Conservation (phyloP, 768 basidiomycete species). For the Serpula lacrymans region DNA sequence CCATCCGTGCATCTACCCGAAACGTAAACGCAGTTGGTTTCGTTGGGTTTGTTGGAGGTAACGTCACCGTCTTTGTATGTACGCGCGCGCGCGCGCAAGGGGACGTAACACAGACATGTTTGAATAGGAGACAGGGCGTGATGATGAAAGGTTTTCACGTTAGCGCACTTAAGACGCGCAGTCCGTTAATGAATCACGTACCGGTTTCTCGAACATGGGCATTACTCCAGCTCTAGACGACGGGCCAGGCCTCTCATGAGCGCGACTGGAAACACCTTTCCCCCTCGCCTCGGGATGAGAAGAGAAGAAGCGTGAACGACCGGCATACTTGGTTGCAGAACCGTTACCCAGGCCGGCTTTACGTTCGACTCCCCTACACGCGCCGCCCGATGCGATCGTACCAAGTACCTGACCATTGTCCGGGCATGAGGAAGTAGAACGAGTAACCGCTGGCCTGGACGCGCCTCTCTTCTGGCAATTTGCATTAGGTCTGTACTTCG, state of each 20-base stretch:
- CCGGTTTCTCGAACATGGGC: conserved; percentile 26
- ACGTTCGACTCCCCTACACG: no score
- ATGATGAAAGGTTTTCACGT: conserved; percentile 11
- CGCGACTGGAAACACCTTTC: not conserved
- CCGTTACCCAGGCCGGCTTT: conserved; percentile 10
- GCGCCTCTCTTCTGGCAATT: conserved; percentile 10
- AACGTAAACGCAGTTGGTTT: conserved; percentile 53
- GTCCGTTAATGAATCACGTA: conserved; percentile 26
- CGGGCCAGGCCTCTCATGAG: conserved; percentile 12
- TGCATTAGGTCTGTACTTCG: conserved; percentile 24
- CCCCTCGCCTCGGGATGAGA: not conserved
- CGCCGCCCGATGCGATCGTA: no score
- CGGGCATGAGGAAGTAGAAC: conserved; percentile 12
- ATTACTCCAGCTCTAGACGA: conserved; percentile 17
- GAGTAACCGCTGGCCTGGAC: conserved; percentile 14
- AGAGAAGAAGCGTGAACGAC: conserved; percentile 3
- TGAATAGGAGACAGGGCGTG: no score
- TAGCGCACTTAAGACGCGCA: conserved; percentile 20
- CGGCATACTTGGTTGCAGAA: conserved; percentile 11
- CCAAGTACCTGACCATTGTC: conserved; percentile 11
- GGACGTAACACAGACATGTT: no score
- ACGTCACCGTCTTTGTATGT: conserved; percentile 18
- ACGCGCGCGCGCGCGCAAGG: no score
- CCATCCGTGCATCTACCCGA: conserved; percentile 45
- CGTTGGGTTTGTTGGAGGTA: conserved; percentile 33